Evolutionary conservation across 2,329 filamentous ascomycete species (phyloP), one percentile per base, ranked within the genome.

Genomic region (Lachnellula cervina): DNA sequence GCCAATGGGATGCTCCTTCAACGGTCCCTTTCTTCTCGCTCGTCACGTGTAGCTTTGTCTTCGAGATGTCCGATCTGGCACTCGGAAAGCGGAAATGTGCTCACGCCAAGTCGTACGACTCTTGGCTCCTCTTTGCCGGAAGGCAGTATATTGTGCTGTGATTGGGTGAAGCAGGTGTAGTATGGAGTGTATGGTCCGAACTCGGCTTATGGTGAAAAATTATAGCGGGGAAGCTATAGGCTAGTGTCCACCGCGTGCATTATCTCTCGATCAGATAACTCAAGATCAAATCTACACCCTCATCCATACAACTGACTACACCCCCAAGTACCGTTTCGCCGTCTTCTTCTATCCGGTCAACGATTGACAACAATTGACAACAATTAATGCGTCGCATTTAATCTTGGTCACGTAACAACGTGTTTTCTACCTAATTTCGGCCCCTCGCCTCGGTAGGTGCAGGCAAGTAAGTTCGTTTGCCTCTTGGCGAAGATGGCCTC

Each of bases 401-500:
- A 44, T 44, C 21, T 6, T 37, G 9, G 11, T 34, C 46, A 35
- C 37, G 46, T 49, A 32, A 49, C 6, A 49, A 49, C 46, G 46
- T 49, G 46, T 28, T 17, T 17, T 21, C 46, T 49, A 17, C 34
- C 19, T 6, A 4, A 9, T 35, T 35, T 28, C 35, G 19, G 21
- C 48, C 19, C 21, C 37, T 16, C n/a, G 14, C n/a, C 13, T 40
- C n/a, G 13, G 37, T 16, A 16, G 5, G 6, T 14, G n/a, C n/a
- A n/a, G n/a, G n/a, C n/a, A n/a, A n/a, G n/a, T n/a, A 16, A 5
- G 37, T 40, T 54, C 44, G 52, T 52, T 51, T 43, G 54, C 45
- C 54, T 16, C 17, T 38, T 52, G 52, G 50, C 54, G 50, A 40
- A 19, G 44, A 73, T 74, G 72, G 68, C 71, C 49, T 72, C 73